phyloP scores from a whole-genome alignment of 2,329 filamentous ascomycete species.

The Hypoxylon sp. region DNA sequence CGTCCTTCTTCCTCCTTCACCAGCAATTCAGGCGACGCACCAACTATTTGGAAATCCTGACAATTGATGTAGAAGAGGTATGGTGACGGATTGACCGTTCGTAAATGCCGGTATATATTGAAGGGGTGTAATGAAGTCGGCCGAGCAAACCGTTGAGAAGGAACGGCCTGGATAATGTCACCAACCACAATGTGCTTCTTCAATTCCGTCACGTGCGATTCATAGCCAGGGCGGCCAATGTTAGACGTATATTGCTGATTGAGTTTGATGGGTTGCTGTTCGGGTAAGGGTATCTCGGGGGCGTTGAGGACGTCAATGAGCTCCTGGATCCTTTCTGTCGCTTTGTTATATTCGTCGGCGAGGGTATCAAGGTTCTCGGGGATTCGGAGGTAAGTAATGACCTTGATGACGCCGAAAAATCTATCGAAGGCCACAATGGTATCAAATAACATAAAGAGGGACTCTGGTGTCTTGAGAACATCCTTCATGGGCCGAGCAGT shows the following conservation, averaged over 20 bases:
- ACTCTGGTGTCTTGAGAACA: conserved; percentile 89
- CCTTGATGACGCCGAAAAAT: conserved; percentile 92
- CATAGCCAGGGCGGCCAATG: conserved; percentile 89
- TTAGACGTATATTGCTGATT: conserved; percentile 91
- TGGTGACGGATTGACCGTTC: conserved; percentile 97
- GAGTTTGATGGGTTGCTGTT: conserved; percentile 79
- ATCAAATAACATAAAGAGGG: conserved; percentile 96
- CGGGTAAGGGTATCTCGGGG: conserved; percentile 82
- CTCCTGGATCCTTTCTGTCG: conserved; percentile 73
- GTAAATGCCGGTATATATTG: conserved; percentile 96
- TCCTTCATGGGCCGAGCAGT: conserved; percentile 92
- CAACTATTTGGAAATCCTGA: conserved; percentile 92
- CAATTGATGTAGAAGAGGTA: conserved; percentile 98
- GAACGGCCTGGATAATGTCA: conserved; percentile 98
- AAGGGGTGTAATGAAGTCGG: conserved; percentile 95
- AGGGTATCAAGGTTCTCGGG: conserved; percentile 70
- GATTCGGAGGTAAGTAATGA: conserved; percentile 90
- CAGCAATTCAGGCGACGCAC: conserved; percentile 93
- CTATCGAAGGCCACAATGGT: conserved; percentile 95
- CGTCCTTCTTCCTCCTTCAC: conserved; percentile 90
- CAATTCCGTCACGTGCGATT: conserved; percentile 85
- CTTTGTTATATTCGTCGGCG: conserved; percentile 78
- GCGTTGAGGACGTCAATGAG: conserved; percentile 80
- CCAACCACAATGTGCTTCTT: conserved; percentile 93
- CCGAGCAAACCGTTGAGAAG: conserved; percentile 91